Evolutionary conservation across 208 protist genomes (phyloP), one percentile per base, ranked within the genome.

Genomic region (Trypanosoma melophagium): DNA sequence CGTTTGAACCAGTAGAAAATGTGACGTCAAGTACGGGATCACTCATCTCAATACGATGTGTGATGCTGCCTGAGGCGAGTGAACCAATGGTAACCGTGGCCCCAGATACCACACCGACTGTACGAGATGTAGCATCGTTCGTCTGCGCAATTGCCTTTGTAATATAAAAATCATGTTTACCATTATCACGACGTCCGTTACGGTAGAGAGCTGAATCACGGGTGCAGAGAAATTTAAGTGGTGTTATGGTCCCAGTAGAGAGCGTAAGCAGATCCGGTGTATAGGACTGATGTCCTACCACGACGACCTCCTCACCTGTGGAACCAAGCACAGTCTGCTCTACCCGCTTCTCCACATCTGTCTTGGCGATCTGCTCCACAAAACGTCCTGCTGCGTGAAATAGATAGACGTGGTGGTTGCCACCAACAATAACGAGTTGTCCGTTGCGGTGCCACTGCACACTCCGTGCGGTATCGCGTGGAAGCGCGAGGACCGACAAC

Each of bases 371-470:
- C 72, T 81, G 84, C 80, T 94, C 86, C 35, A 92, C 84, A 67
- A 87, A 96, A 22, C 66, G 70, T 28, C 90, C 90, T n/a, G 87
- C 71, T 22, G 85, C 80, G 80, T 94, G 86, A 61, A 93, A 96
- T 44, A 80, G 71, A 76, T 96, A 92, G 45, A 96, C 58, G 77
- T 92, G 81, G 38, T 76, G 76, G 62, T 86, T 89, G 44, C 87
- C 87, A 16, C 80, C 86, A 0, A 96, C 87, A 4, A 96, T 65
- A 12, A 68, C 81, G 25, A 94, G 76, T 74, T 92, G 86, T 0
- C 86, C 86, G 77, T 89, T 94, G 59, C 73, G 83, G 70, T 94
- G 90, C 88, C 90, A 96, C 58, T 91, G 78, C 3, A 96, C 62
- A 16, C 78, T 84, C 24, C 79, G 79, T 8, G 87, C 87, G 3